Conservation (phyloP, 306 rosid species). For the Mucuna pruriens region DNA sequence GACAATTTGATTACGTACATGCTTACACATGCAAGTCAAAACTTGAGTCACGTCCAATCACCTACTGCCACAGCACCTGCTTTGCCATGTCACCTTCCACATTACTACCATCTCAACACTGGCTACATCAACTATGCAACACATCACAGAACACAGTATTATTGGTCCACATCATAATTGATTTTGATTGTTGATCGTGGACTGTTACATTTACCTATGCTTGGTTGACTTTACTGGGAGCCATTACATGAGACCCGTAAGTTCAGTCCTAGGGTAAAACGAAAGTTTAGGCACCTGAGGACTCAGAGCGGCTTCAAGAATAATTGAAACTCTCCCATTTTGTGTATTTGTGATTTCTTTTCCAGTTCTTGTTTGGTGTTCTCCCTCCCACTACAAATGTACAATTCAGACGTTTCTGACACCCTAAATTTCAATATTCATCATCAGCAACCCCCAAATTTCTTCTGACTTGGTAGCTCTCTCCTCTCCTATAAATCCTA, state of each 20-base stretch:
- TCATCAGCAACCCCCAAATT: neutral
- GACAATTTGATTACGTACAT: neutral
- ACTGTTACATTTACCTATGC: neutral
- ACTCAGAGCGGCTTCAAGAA: neutral
- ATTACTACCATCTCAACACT: neutral
- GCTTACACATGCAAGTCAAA: neutral
- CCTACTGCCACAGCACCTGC: neutral
- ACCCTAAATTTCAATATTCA: slow-evolving; percentile 19
- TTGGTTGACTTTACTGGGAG: neutral
- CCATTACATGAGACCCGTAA: neutral
- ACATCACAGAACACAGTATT: no score
- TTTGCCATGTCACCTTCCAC: neutral
- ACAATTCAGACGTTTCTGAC: neutral
- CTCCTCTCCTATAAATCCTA: slow-evolving; percentile 16
- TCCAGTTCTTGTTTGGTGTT: neutral
- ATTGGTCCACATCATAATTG: neutral
- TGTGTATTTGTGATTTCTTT: slow-evolving; percentile 19
- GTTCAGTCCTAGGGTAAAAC: neutral
- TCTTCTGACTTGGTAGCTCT: slow-evolving; percentile 6
- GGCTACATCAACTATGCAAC: neutral
- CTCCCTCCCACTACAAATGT: neutral
- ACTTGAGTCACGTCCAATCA: neutral
- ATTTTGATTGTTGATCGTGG: neutral
- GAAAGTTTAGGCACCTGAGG: neutral
- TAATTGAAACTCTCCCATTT: neutral